phyloP scores from a whole-genome alignment of 305 asterid species.

The Stenogyne calaminthoides region DNA sequence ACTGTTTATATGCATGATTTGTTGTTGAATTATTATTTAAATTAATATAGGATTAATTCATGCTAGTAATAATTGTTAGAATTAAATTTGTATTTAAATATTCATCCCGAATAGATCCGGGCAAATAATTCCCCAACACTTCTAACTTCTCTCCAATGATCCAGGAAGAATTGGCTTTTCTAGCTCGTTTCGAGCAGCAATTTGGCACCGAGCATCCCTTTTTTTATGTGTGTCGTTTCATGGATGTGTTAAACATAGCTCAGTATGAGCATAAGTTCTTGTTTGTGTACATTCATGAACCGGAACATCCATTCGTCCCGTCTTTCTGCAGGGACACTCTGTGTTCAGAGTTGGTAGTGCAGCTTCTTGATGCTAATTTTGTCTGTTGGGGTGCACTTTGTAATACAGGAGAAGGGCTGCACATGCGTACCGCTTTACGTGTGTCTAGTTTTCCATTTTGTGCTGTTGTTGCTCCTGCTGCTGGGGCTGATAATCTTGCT shows the following conservation, averaged over 20 bases:
- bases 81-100: too few relatives aligned
- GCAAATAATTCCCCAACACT: too few relatives aligned
- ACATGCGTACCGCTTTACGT: conserved; percentile 50
- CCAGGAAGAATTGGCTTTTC: conserved; percentile 79
- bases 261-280: conserved; percentile 60
- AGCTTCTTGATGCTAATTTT: conserved; percentile 84
- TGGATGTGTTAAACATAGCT: conserved; percentile 65
- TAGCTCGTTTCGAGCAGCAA: conserved; percentile 63
- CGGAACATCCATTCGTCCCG: conserved; percentile 69
- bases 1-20: too few relatives aligned
- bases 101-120: too few relatives aligned
- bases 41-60: too few relatives aligned
- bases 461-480: conserved; percentile 74
- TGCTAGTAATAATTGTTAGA: too few relatives aligned
- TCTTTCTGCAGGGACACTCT: conserved; percentile 75
- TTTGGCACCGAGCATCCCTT: conserved; percentile 70
- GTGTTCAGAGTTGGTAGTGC: conserved; percentile 68
- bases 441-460: conserved; percentile 71
- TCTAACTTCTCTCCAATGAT: conserved; percentile 31
- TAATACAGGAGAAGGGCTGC: conserved; percentile 60
- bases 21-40: too few relatives aligned
- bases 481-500: conserved; percentile 69
- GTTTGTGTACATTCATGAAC: conserved; percentile 81
- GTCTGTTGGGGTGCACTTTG: conserved; percentile 79
- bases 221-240: conserved; percentile 70